Base-by-base conservation (phyloP, 2,329 filamentous ascomycete species). In the Calonectria montana region DNA sequence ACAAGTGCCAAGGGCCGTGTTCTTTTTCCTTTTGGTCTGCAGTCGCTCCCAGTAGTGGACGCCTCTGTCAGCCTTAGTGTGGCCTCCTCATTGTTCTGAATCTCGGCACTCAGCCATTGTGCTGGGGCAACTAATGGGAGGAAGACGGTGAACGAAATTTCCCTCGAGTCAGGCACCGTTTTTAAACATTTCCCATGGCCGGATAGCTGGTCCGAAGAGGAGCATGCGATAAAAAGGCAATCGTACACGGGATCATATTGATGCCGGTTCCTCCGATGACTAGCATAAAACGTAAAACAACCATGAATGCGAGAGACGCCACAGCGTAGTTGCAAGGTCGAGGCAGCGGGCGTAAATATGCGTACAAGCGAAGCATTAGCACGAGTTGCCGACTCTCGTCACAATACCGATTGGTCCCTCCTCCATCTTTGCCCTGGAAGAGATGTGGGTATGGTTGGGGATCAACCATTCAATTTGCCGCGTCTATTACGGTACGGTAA, bases 381-480 rank as follows among this genome's bases (percentile, higher is more conserved):
- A 72, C 63, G 67, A 47, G 73, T 68, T 25, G 35, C 67, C 45
- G 62, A 67, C 23, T 68, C 64, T 37, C 67, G 66, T 62, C 59
- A 59, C 61, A 72, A 48, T 62, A 61, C 67, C 67, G 43, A 67
- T 71, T 67, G 70, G 65, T 53, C 27, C 47, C 25, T 62, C 37
- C 25, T 12, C 43, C 29, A 61, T 15, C 29, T 62, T 18, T 45
- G 67, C 47, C 50, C 57, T 39, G 25, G 67, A 70, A 72, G 69
- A 7, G 23, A 55, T 27, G 72, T 71, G 71, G 67, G 39, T 66
- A 67, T 65, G 55, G 48, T 45, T 43, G 53, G 35, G 63, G 64
- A 64, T 65, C 66, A 48, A 62, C 67, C 67, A 71, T 63, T 75
- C 73, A 47, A 72, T 69, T 66, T 67, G 69, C 66, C 66, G 67